phyloP scores from a whole-genome alignment of 768 basidiomycete genomes.

The Boletus rubescentipes region DNA sequence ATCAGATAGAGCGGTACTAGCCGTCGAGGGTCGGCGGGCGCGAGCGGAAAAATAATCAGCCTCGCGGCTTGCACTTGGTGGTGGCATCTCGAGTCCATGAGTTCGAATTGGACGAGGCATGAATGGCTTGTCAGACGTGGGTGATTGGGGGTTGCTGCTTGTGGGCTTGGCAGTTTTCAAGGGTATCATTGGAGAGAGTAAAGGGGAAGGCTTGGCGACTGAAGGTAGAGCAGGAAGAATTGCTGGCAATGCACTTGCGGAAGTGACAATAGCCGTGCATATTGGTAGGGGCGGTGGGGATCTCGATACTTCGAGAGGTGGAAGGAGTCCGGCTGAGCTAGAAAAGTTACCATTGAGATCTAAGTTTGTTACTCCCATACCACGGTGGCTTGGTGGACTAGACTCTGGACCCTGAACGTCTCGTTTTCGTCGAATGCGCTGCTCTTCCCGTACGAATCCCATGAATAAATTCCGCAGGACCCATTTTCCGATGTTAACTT shows the following conservation, averaged over 20 bases:
- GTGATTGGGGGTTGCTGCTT: slow-evolving; percentile 46
- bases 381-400: slow-evolving; percentile 22
- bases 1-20: slow-evolving; percentile 42
- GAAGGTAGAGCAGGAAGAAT: slow-evolving; percentile 49
- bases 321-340: slow-evolving; percentile 23
- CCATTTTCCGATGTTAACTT: slow-evolving; percentile 94
- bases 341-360: slow-evolving; percentile 26
- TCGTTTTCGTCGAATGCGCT: slow-evolving; percentile 40
- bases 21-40: slow-evolving; percentile 45
- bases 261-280: slow-evolving; percentile 50
- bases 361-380: slow-evolving; percentile 21
- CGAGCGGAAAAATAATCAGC: slow-evolving; percentile 56
- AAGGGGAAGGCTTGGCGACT: slow-evolving; percentile 48
- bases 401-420: slow-evolving; percentile 24
- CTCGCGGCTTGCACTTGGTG: slow-evolving; percentile 29
- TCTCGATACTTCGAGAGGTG: slow-evolving; percentile 32
- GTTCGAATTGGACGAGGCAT: slow-evolving; percentile 41
- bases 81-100: slow-evolving; percentile 42
- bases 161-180: slow-evolving; percentile 33
- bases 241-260: slow-evolving; percentile 68
- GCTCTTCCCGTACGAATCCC: slow-evolving; percentile 72
- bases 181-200: slow-evolving; percentile 61
- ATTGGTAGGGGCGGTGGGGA: slow-evolving; percentile 23
- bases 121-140: slow-evolving; percentile 30
- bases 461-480: slow-evolving; percentile 82